phyloP scores from a whole-genome alignment of 2,329 filamentous ascomycete species.

The Alternaria viburni region DNA sequence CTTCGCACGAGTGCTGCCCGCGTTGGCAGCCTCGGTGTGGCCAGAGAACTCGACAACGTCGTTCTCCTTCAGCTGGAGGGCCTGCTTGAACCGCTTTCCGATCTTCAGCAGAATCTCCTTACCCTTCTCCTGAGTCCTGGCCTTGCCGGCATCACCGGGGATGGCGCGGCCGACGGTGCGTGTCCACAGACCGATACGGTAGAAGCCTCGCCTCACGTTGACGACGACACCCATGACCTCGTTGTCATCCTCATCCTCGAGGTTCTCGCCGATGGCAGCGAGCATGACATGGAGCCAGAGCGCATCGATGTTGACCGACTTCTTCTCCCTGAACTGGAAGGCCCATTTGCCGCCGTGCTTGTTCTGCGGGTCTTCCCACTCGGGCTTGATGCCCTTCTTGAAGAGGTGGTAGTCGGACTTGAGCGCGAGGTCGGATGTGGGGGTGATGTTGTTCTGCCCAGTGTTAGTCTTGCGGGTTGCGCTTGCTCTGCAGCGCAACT shows the following conservation, averaged over 20 bases:
- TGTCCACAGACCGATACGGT: constrained; percentile 97
- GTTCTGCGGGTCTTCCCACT: constrained; percentile 98
- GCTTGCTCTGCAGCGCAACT: constrained; percentile 48
- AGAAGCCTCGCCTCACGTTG: constrained; percentile 98
- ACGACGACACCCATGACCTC: constrained; percentile 99
- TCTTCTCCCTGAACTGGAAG: constrained; percentile 97
- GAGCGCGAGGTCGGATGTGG: constrained; percentile 90
- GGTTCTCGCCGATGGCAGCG: constrained; percentile 93
- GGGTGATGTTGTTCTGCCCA: constrained; percentile 94
- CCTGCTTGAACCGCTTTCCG: constrained; percentile 89
- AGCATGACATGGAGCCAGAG: constrained; percentile 98
- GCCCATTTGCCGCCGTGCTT: constrained; percentile 99
- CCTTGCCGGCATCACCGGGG: constrained; percentile 77
- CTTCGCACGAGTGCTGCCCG: constrained; percentile 93
- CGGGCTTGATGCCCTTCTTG: constrained; percentile 94
- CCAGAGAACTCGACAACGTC: constrained; percentile 94
- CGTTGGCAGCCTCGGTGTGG: constrained; percentile 91
- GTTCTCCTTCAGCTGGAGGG: constrained; percentile 76
- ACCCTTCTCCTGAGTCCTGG: constrained; percentile 79
- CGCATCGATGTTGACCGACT: constrained; percentile 87
- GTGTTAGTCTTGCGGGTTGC: constrained; percentile 17
- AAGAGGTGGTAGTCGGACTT: constrained; percentile 99
- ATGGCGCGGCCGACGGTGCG: constrained; percentile 88
- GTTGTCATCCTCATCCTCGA: constrained; percentile 91
- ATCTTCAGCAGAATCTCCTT: constrained; percentile 84